Evolutionary conservation across 257 asterid genomes (phyloP), one percentile per base, ranked within the genome.

Genomic region (Nicotiana otophora): DNA sequence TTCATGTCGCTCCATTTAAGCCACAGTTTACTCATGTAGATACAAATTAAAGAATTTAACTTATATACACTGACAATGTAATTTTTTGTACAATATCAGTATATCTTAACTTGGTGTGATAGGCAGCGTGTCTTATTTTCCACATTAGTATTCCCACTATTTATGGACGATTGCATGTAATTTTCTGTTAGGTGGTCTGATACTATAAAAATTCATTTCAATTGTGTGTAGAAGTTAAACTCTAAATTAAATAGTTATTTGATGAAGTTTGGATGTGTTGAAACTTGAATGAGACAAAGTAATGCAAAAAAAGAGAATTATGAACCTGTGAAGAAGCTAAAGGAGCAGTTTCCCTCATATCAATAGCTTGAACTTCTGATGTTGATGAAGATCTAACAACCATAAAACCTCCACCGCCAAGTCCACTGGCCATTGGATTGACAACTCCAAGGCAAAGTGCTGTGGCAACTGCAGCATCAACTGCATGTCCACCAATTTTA

Each of bases 261-360:
- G 72, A 0, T 55, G 62, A 36, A 5, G 46, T 36, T 36, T 36
- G 46, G 46, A 36, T 36, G 46, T 6, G 46, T 36, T 36, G 46
- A 36, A 36, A 36, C 46, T 36, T 36, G 46, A 36, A 69, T 60
- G 84, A 26, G 39, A 12, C 19, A 23, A 57, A 63, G 31, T 28
- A 51, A 17, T 7, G 63, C 31, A 20, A 86, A 68, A 54, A 1
- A 77, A 68, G 68, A 79, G 53, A 39, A 1, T 54, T 0, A 23
- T 26, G 82, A 54, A 95, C 98, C 96, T 87, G 82, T 31, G 98
- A 90, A 81, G 98, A 95, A 78, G 95, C 97, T 55, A 75, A 77
- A 0, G 98, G 98, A 51, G 98, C 98, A 69, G 98, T 93, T 88
- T 93, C 98, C 79, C 98, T 94, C 94, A 90, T 88, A 86, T 95